Conservation (phyloP, 257 asterid genomes). For the Scutellaria minor region DNA sequence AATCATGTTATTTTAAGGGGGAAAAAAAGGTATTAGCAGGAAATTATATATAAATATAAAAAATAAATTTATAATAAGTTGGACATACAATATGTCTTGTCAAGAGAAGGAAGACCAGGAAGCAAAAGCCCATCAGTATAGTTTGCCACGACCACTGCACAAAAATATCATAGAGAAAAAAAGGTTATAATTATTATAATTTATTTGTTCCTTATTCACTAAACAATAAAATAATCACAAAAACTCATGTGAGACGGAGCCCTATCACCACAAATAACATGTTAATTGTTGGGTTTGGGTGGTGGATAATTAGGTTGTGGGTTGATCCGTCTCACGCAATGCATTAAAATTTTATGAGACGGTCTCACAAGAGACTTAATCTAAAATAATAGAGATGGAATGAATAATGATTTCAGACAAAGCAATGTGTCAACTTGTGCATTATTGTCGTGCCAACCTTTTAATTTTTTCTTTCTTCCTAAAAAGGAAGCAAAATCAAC, state of each 20-base stretch:
- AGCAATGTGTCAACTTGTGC: slow-evolving; percentile 43
- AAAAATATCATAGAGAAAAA: slow-evolving; percentile 23
- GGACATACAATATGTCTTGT: slow-evolving; percentile 77
- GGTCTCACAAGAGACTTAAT: too few species aligned
- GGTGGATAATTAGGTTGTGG: too few species aligned
- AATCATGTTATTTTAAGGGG: too few species aligned
- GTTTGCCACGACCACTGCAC: slow-evolving; percentile 99
- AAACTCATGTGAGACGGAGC: too few species aligned
- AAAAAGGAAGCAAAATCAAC: slow-evolving; percentile 24
- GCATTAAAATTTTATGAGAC: too few species aligned
- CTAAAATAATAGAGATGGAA: neutral
- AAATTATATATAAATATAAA: neutral
- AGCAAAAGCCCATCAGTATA: slow-evolving; percentile 84
- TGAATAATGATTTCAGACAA: slow-evolving; percentile 29
- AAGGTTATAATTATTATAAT: neutral
- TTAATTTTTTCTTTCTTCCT: slow-evolving; percentile 30
- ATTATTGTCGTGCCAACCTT: slow-evolving; percentile 36
- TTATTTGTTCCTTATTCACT: slow-evolving; percentile 3
- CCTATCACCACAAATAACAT: too few species aligned
- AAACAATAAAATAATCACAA: neutral
- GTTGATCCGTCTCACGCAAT: too few species aligned
- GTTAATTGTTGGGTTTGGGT: too few species aligned
- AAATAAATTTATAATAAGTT: neutral
- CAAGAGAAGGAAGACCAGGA: slow-evolving; percentile 66
- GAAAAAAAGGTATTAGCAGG: neutral